Evolutionary conservation across 2,329 filamentous ascomycete genomes (phyloP).

Genomic region (Verticillium dahliae): DNA sequence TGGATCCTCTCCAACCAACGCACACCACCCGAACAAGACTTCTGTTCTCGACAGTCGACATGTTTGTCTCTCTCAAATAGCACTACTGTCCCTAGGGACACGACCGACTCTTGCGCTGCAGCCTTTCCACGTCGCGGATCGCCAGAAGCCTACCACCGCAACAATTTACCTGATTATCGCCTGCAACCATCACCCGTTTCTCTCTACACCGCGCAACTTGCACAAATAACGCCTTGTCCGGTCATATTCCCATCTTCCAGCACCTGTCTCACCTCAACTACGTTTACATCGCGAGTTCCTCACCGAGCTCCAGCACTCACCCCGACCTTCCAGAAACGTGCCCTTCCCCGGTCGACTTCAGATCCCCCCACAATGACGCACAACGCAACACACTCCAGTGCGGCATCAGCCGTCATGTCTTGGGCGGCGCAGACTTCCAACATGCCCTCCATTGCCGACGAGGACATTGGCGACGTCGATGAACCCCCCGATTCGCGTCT

Average conservation of each 20-base stretch:
- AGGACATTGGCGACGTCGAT: slow-evolving; percentile 72
- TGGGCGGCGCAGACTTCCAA: slow-evolving; percentile 37
- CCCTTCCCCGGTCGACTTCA: not conserved
- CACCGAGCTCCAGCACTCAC: not conserved
- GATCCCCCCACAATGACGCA: slow-evolving; percentile 24
- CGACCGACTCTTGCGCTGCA: slow-evolving; percentile 8
- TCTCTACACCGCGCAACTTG: not conserved
- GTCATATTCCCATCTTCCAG: too few relatives aligned
- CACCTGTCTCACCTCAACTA: not conserved
- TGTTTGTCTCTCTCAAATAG: slow-evolving; percentile 26
- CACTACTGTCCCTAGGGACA: slow-evolving; percentile 39
- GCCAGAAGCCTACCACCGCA: not conserved
- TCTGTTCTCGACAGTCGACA: slow-evolving; percentile 11
- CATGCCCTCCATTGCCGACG: slow-evolving; percentile 36
- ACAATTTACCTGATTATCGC: not conserved
- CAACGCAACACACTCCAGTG: slow-evolving; percentile 26
- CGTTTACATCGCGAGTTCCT: not conserved
- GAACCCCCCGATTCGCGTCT: slow-evolving; percentile 69
- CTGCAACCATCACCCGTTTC: not conserved
- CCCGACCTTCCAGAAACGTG: not conserved
- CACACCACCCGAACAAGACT: not conserved
- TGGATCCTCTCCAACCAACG: not conserved
- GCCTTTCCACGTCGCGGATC: not conserved
- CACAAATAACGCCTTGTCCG: not conserved
- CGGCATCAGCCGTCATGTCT: slow-evolving; percentile 35